These are phyloP conservation scores for Phanerochaete sordida DNA, from an alignment of 768 basidiomycete genomes.

Conservation along the genomic window DNA sequence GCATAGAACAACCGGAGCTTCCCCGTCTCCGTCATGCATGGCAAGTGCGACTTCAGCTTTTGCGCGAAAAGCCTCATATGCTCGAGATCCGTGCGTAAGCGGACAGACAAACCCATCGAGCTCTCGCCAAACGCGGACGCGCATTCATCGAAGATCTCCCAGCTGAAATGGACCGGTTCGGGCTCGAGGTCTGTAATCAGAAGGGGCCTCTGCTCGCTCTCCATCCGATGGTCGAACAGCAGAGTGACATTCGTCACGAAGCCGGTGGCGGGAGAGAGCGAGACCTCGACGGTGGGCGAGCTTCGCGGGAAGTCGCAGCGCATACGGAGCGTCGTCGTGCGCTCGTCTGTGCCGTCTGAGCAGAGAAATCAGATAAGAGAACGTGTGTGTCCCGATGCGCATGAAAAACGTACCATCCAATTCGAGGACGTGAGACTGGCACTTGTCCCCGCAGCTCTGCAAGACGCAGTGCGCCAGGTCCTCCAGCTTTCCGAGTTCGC, in stretches of 20 bases:
- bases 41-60: background rate
- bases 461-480: background rate
- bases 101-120: background rate
- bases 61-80: background rate
- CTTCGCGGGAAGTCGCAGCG: background rate
- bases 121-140: background rate
- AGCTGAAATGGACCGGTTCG: background rate
- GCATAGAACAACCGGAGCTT: background rate
- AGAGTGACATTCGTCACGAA: background rate
- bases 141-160: background rate
- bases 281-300: background rate
- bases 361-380: background rate
- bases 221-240: background rate
- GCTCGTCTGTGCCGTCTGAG: background rate
- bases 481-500: background rate
- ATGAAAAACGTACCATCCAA: background rate
- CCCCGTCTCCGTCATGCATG: background rate
- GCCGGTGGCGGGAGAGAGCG: background rate
- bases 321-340: background rate
- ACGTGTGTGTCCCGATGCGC: background rate
- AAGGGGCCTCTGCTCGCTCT: background rate
- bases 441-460: background rate
- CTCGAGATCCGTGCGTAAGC: background rate
- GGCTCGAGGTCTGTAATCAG: background rate
- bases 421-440: background rate